Conservation (phyloP, 1,139 yeast species). For the Suzukiozyma palmioleophila region DNA sequence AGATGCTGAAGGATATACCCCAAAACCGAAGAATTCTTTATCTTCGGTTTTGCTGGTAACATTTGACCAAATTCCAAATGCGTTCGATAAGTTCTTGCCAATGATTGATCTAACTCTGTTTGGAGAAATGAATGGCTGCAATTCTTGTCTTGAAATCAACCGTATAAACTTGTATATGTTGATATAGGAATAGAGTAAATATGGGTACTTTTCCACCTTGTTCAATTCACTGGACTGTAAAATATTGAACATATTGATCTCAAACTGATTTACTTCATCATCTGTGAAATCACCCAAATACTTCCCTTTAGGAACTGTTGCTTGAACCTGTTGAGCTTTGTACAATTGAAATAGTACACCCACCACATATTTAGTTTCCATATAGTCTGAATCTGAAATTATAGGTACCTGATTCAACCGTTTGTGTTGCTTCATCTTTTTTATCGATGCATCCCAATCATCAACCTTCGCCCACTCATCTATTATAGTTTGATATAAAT, state of each 20-base stretch:
- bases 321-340: conserved; percentile 6
- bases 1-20: conserved; percentile 65
- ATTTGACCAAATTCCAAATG: conserved; percentile 69
- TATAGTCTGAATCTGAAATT: conserved; percentile 33
- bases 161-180: conserved; percentile 48
- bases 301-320: conserved; percentile 4
- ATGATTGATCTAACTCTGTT: conserved; percentile 42
- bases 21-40: conserved; percentile 62
- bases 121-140: conserved; percentile 38
- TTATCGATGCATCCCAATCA: conserved; percentile 34
- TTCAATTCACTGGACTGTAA: conserved; percentile 55
- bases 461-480: conserved; percentile 26
- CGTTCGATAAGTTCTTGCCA: conserved; percentile 67
- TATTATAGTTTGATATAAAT: conserved; percentile 14
- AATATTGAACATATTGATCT: conserved; percentile 30
- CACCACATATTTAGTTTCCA: conserved; percentile 34
- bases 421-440: conserved; percentile 24
- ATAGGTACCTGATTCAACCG: conserved; percentile 25
- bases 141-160: conserved; percentile 32
- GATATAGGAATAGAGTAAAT: conserved; percentile 46
- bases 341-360: conserved; percentile 26
- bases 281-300: conserved; percentile 9
- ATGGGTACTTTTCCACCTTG: conserved; percentile 48
- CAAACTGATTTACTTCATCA: conserved; percentile 14
- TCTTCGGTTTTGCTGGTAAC: conserved; percentile 34